Conservation (phyloP, 768 basidiomycete genomes). For the Gymnopilus dilepis region DNA sequence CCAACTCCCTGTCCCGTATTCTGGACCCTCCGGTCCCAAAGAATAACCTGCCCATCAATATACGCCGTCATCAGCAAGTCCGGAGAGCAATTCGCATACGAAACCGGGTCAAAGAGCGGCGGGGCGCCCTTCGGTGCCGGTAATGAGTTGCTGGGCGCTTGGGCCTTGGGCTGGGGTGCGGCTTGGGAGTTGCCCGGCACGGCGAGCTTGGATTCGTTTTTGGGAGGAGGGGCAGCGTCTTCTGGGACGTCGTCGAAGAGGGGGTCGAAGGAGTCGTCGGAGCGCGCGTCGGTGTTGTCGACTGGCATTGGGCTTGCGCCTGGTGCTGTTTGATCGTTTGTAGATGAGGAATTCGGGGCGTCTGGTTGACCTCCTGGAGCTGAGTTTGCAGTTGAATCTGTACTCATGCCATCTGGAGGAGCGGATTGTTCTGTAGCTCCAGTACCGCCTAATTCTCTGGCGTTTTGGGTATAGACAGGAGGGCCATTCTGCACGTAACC, state of each 20-base stretch:
- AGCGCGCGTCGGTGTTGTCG: slow-evolving; percentile 67
- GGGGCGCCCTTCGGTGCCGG: slow-evolving; percentile 77
- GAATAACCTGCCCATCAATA: slow-evolving; percentile 89
- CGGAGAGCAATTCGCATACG: slow-evolving; percentile 70
- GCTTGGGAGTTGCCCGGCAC: slow-evolving; percentile 27
- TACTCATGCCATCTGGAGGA: slow-evolving; percentile 17
- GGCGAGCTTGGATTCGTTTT: slow-evolving; percentile 28
- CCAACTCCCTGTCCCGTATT: slow-evolving; percentile 75
- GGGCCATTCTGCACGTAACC: slow-evolving; percentile 37
- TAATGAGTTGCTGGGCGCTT: slow-evolving; percentile 33
- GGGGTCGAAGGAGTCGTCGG: slow-evolving; percentile 85
- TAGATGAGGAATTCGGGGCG: neutral
- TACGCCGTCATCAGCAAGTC: slow-evolving; percentile 88
- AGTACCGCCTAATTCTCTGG: slow-evolving; percentile 15
- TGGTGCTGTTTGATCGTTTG: slow-evolving; percentile 4
- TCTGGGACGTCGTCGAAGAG: slow-evolving; percentile 78
- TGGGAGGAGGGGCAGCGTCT: slow-evolving; percentile 16
- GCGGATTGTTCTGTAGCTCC: slow-evolving; percentile 7
- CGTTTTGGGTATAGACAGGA: slow-evolving; percentile 19
- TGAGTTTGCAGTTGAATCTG: slow-evolving; percentile 14
- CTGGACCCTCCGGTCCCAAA: slow-evolving; percentile 87
- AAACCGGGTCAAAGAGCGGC: slow-evolving; percentile 66
- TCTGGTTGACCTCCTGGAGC: neutral
- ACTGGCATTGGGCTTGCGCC: slow-evolving; percentile 19
- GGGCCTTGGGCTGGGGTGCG: slow-evolving; percentile 20